A percentile compares a stretch with the other conserved stretches of the same genome.
Evolutionary conservation across 495 filamentous ascomycete species (phyloP).

Genomic region (Podospora pseudoanserina): DNA sequence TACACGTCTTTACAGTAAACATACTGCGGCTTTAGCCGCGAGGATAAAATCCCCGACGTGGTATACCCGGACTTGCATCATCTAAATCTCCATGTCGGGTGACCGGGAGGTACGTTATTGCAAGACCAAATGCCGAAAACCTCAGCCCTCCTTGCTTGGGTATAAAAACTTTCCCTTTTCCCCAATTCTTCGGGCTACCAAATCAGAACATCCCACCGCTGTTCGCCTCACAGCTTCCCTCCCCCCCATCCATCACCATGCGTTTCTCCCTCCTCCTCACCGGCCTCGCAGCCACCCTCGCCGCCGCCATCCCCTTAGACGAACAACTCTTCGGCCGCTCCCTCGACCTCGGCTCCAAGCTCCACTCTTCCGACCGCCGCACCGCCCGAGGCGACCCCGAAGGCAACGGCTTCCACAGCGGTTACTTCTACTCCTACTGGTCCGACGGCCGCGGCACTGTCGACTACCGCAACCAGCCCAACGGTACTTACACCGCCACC

Average conservation of each 20-base stretch:
- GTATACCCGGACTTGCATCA: neutral
- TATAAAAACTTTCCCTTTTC: neutral
- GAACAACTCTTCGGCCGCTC: slow-evolving; percentile 23
- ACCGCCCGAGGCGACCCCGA: slow-evolving; percentile 15
- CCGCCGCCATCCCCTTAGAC: slow-evolving; percentile 23
- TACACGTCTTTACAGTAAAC: neutral
- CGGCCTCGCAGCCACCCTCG: slow-evolving; percentile 24
- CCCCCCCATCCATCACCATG: neutral
- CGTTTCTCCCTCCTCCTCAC: slow-evolving; percentile 20
- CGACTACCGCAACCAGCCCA: slow-evolving; percentile 49
- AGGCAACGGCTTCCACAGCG: slow-evolving; percentile 49
- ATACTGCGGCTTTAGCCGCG: neutral
- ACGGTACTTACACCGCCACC: slow-evolving; percentile 47
- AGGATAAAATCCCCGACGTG: neutral
- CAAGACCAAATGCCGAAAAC: neutral
- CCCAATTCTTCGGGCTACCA: neutral
- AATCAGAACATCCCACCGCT: neutral
- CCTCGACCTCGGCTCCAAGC: slow-evolving; percentile 21
- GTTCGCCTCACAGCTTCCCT: neutral
- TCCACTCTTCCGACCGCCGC: slow-evolving; percentile 4
- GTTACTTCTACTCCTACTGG: slow-evolving; percentile 59
- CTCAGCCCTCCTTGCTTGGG: neutral
- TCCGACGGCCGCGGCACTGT: slow-evolving; percentile 52
- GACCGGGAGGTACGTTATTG: neutral
- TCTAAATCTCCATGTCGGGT: neutral